These are phyloP conservation scores for Penicillium sp. DNA, from an alignment of 2,329 filamentous ascomycete genomes.

Conservation along the genomic window DNA sequence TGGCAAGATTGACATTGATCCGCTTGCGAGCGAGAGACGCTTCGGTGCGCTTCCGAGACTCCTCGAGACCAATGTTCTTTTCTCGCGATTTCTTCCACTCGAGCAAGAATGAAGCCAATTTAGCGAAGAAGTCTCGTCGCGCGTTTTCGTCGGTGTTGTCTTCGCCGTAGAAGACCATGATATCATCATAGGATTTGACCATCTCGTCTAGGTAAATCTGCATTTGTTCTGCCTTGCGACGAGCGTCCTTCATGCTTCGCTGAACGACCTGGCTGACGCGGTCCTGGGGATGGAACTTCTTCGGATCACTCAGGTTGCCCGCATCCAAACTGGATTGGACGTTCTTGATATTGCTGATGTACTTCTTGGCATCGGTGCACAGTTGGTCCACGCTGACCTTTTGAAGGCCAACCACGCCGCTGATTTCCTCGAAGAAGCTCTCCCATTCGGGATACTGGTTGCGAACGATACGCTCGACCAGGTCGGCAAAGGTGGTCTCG, in stretches of 20 bases:
- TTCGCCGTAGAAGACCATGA: conserved; percentile 95
- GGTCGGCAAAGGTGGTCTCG: conserved; percentile 89
- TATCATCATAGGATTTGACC: conserved; percentile 86
- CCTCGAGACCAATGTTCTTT: conserved; percentile 85
- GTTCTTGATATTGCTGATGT: conserved; percentile 93
- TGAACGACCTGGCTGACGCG: conserved; percentile 90
- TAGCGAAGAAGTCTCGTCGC: conserved; percentile 92
- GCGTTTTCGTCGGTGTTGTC: conserved; percentile 89
- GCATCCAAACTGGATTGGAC: conserved; percentile 89
- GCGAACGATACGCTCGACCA: conserved; percentile 93
- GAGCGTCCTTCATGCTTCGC: conserved; percentile 92
- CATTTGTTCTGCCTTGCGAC: conserved; percentile 95
- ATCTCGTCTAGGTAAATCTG: conserved; percentile 91
- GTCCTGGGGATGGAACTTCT: conserved; percentile 97
- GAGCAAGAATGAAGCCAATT: conserved; percentile 82
- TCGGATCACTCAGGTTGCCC: conserved; percentile 92
- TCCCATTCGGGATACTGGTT: conserved; percentile 98
- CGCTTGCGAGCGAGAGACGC: conserved; percentile 87
- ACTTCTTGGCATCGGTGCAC: conserved; percentile 80
- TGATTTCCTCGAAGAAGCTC: conserved; percentile 80
- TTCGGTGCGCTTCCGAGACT: conserved; percentile 81
- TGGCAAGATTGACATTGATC: conserved; percentile 64
- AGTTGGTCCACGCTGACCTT: conserved; percentile 96
- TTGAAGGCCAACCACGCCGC: conserved; percentile 72
- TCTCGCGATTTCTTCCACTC: conserved; percentile 97